These are phyloP conservation scores for Serendipita sp. DNA, from an alignment of 768 basidiomycete genomes.

Conservation along the genomic window DNA sequence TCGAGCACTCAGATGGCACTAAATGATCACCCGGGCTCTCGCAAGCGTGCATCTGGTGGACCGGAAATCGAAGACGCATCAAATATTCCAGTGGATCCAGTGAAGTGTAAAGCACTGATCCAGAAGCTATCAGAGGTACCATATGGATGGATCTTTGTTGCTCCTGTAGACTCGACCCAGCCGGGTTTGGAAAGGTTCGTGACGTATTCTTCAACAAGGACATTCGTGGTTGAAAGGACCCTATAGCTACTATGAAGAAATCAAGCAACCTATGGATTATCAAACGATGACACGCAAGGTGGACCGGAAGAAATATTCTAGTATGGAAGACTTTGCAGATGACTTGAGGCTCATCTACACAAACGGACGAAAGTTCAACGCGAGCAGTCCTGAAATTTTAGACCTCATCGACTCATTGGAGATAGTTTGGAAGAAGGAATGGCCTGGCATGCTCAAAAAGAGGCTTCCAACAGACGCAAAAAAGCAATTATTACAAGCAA, in stretches of 20 bases:
- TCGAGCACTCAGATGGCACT: conserved; percentile 1
- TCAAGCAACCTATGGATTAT: conserved; percentile 86
- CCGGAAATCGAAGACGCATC: conserved; percentile 15
- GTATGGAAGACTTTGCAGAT: conserved; percentile 65
- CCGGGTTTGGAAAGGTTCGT: conserved; percentile 88
- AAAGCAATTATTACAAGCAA: conserved; percentile 49
- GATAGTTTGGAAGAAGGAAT: conserved; percentile 65
- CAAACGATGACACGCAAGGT: conserved; percentile 62
- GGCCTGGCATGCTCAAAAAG: conserved; percentile 57
- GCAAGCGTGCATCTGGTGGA: background rate
- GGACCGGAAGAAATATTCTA: conserved; percentile 46
- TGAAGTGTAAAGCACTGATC: conserved; percentile 65
- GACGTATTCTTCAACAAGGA: background rate
- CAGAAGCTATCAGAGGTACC: conserved; percentile 41
- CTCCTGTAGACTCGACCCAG: conserved; percentile 65
- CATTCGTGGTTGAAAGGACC: too few relatives aligned
- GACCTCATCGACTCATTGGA: conserved; percentile 61
- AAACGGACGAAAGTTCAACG: conserved; percentile 91
- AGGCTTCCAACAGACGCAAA: conserved; percentile 70
- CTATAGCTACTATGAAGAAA: conserved; percentile 77
- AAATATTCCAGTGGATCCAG: conserved; percentile 51
- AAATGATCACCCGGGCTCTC: background rate
- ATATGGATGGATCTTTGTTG: conserved; percentile 55
- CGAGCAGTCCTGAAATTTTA: conserved; percentile 56
- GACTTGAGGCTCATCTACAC: conserved; percentile 71